These are phyloP conservation scores for Mucor saturninus DNA, from an alignment of 371 early-diverging fungal genomes.

Conservation along the genomic window DNA sequence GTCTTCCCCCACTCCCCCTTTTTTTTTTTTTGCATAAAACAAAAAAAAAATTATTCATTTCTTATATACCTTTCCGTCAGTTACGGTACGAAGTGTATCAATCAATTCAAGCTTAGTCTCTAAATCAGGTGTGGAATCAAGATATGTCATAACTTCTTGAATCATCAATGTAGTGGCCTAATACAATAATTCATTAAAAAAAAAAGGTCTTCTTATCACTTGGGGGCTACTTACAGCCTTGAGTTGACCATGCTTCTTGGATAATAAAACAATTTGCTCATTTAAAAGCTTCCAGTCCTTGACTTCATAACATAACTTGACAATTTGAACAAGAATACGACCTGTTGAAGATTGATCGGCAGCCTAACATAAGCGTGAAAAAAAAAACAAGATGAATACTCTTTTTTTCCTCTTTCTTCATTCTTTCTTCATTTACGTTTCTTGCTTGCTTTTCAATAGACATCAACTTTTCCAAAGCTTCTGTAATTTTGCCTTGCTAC, in stretches of 20 bases:
- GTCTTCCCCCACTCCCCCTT: neutral
- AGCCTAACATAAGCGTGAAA: conserved; percentile 63
- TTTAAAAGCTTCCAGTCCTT: conserved; percentile 89
- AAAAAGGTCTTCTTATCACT: neutral
- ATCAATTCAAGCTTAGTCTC: conserved; percentile 88
- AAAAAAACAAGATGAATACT: conserved; percentile 1
- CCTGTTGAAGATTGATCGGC: conserved; percentile 89
- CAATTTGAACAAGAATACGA: conserved; percentile 81
- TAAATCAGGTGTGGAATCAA: conserved; percentile 85
- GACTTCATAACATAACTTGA: conserved; percentile 75
- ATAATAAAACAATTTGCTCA: conserved; percentile 86
- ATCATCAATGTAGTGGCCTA: conserved; percentile 95
- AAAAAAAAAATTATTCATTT: neutral
- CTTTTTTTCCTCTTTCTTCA: neutral
- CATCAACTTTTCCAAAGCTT: conserved; percentile 84
- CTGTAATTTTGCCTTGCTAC: conserved; percentile 72
- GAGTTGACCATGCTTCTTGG: conserved; percentile 95
- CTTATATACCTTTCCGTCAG: conserved; percentile 90
- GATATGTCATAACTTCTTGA: conserved; percentile 88
- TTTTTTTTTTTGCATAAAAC: neutral
- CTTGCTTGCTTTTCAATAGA: conserved; percentile 90
- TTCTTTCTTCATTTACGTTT: conserved; percentile 57
- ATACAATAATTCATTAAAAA: neutral
- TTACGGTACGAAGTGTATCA: conserved; percentile 91
- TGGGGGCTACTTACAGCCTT: conserved; percentile 69